Conservation (phyloP, 176 grass and related monocot genomes). For the Musa troglodytarum region DNA sequence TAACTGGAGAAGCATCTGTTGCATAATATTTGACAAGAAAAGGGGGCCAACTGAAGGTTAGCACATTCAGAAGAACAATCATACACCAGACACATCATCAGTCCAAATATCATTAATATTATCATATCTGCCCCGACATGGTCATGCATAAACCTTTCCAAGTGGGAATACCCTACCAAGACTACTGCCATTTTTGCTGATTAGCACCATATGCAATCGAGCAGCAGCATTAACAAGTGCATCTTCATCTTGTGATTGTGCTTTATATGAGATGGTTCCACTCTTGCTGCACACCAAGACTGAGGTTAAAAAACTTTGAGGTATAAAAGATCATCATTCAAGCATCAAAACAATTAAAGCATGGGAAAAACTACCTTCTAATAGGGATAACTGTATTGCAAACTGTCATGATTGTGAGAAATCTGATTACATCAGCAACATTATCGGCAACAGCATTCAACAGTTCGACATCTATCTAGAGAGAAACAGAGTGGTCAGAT, state of each 20-base stretch:
- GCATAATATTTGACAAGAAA: constrained; percentile 21
- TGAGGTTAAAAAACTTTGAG: constrained; percentile 20
- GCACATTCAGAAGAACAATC: constrained; percentile 1
- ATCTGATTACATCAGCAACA: constrained; percentile 70
- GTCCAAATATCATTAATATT: background rate
- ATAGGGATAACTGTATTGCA: constrained; percentile 91
- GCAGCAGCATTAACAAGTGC: constrained; percentile 78
- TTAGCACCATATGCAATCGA: constrained; percentile 68
- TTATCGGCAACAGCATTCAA: constrained; percentile 59
- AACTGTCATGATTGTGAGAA: constrained; percentile 76
- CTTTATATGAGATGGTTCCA: constrained; percentile 65
- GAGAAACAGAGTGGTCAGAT: constrained; percentile 25
- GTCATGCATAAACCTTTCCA: background rate
- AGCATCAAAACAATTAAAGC: background rate
- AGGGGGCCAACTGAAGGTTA: background rate
- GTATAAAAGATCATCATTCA: constrained; percentile 6
- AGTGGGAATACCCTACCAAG: constrained; percentile 31
- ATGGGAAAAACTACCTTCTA: constrained; percentile 41
- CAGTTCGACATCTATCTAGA: constrained; percentile 68
- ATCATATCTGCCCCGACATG: background rate
- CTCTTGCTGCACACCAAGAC: constrained; percentile 35
- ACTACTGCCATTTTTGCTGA: constrained; percentile 46
- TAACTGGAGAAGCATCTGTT: background rate
- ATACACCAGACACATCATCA: background rate
- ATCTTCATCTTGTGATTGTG: constrained; percentile 96